These are phyloP conservation scores for Fusarium sp. DNA, from an alignment of 2,329 filamentous ascomycete species.

Conservation along the genomic window DNA sequence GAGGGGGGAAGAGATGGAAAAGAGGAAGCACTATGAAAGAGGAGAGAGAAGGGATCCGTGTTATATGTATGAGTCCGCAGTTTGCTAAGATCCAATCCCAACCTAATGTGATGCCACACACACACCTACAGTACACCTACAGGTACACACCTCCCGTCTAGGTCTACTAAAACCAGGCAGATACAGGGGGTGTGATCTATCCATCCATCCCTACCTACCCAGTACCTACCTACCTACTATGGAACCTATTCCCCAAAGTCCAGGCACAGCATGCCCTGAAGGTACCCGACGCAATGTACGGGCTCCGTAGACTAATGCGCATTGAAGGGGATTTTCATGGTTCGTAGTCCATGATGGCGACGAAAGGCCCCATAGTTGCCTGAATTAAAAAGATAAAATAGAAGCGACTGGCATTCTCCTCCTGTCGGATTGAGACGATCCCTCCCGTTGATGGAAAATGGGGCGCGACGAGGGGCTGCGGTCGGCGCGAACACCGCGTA, in stretches of 20 bases:
- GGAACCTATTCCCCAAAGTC: conserved; percentile 7
- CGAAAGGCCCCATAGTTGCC: conserved; percentile 51
- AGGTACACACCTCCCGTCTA: conserved; percentile 11
- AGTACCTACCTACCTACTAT: no score
- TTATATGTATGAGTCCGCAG: conserved; percentile 28
- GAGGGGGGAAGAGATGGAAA: conserved; percentile 15
- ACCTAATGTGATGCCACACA: conserved; percentile 41
- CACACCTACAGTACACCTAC: conserved; percentile 9
- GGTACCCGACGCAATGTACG: background rate
- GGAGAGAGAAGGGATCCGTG: conserved; percentile 1
- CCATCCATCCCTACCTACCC: background rate
- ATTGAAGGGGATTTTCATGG: conserved; percentile 17
- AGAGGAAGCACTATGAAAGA: conserved; percentile 10
- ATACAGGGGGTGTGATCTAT: conserved; percentile 36
- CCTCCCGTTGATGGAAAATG: conserved; percentile 45
- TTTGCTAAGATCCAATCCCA: conserved; percentile 31
- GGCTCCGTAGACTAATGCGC: conserved; percentile 1
- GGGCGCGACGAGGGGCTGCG: conserved; percentile 48
- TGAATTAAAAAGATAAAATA: conserved; percentile 37
- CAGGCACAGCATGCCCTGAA: conserved; percentile 37
- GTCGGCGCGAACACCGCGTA: conserved; percentile 48
- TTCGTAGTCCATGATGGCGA: conserved; percentile 36
- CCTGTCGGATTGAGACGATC: conserved; percentile 44
- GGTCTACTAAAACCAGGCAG: conserved; percentile 16
- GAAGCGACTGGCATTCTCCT: conserved; percentile 13